phyloP scores from a whole-genome alignment of 2,329 filamentous ascomycete genomes.

The Byssochlamys sp. region DNA sequence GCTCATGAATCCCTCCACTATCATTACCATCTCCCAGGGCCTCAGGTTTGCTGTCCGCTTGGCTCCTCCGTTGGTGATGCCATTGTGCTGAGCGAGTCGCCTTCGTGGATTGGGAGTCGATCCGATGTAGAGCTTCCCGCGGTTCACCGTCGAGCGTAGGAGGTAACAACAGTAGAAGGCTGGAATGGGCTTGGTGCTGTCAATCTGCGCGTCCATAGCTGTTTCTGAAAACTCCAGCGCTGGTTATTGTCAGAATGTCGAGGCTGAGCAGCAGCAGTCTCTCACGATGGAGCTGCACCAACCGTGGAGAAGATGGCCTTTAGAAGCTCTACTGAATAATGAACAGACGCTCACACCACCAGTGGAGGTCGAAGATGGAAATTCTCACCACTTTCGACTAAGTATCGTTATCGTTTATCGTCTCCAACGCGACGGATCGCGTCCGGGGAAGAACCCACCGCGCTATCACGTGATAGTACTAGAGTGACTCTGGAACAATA shows the following conservation, averaged over 20 bases:
- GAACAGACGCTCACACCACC: too few species aligned
- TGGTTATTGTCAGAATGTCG: not conserved
- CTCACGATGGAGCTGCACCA: not conserved
- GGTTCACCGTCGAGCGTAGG: slow-evolving; percentile 68
- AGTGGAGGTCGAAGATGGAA: not conserved
- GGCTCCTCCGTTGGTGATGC: slow-evolving; percentile 69
- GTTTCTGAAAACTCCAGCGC: not conserved
- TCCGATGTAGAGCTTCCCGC: slow-evolving; percentile 68
- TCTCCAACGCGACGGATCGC: not conserved
- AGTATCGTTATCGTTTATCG: not conserved
- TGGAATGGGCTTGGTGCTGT: slow-evolving; percentile 74
- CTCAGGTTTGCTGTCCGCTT: slow-evolving; percentile 62
- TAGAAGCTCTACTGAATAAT: not conserved
- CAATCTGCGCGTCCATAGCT: slow-evolving; percentile 54
- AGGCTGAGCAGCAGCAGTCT: not conserved
- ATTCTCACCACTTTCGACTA: not conserved
- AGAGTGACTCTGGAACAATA: too few species aligned
- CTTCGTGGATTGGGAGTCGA: slow-evolving; percentile 81
- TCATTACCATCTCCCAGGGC: slow-evolving; percentile 83
- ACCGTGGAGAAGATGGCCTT: not conserved
- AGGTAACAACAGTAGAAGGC: slow-evolving; percentile 91
- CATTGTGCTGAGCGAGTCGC: slow-evolving; percentile 86
- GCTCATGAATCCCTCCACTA: slow-evolving; percentile 82
- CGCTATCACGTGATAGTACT: not conserved
- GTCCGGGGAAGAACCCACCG: not conserved